Conservation (phyloP, 1,139 yeast genomes). For the Ashbya aceris region DNA sequence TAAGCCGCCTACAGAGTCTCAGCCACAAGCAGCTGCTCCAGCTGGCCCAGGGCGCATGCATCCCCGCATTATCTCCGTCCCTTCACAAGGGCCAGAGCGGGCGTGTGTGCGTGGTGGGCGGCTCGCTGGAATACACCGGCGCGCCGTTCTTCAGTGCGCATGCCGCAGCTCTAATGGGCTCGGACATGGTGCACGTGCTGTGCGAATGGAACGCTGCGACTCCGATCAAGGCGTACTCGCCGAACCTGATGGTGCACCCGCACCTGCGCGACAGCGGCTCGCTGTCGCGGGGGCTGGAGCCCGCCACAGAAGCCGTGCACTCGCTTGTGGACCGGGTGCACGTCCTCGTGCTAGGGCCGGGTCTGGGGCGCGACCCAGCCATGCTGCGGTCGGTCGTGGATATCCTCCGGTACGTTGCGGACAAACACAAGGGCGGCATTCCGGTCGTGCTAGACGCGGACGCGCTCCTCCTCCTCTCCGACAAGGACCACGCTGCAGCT, state of each 20-base stretch:
- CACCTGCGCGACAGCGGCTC: constrained; percentile 38
- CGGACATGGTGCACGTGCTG: constrained; percentile 79
- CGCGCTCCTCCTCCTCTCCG: constrained; percentile 46
- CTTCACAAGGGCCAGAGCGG: constrained; percentile 88
- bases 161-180: constrained; percentile 77
- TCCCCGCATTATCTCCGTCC: constrained; percentile 67
- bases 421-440: constrained; percentile 30
- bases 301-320: constrained; percentile 46
- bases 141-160: constrained; percentile 90
- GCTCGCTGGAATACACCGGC: constrained; percentile 87
- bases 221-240: constrained; percentile 79
- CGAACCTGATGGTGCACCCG: constrained; percentile 95
- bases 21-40: constrained; percentile 39
- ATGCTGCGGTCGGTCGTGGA: constrained; percentile 54
- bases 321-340: constrained; percentile 58
- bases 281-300: constrained; percentile 15
- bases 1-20: constrained; percentile 8
- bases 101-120: constrained; percentile 79
- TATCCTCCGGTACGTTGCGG: constrained; percentile 41
- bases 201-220: constrained; percentile 75
- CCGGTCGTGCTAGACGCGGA: constrained; percentile 89
- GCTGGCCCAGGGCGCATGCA: constrained; percentile 40
- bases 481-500: constrained; percentile 13
- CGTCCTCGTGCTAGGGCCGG: constrained; percentile 86
- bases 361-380: constrained; percentile 71